These are phyloP conservation scores for Klebsormidium nitens DNA, from an alignment of 139 green algal genomes.

Conservation along the genomic window DNA sequence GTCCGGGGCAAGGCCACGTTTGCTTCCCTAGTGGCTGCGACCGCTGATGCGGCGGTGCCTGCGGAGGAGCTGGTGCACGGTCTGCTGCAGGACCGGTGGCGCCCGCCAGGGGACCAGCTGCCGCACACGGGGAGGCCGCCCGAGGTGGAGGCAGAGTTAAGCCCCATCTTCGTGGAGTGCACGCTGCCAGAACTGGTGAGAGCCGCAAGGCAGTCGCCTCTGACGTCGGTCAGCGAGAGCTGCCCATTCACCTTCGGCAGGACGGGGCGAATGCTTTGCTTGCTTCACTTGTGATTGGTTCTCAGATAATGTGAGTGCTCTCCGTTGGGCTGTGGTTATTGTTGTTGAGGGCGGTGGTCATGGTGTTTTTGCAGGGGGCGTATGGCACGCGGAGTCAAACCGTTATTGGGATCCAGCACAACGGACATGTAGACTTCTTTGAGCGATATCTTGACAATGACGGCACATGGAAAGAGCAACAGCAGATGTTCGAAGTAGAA, in stretches of 20 bases:
- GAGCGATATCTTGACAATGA: no score
- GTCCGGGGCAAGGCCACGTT: conserved; percentile 9
- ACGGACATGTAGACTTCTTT: conserved; percentile 13
- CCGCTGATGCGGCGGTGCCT: not conserved
- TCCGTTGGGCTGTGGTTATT: not conserved
- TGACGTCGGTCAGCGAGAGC: no score
- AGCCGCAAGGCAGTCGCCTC: no score
- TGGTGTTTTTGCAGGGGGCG: conserved; percentile 11
- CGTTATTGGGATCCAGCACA: conserved; percentile 6
- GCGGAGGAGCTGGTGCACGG: conserved; percentile 13
- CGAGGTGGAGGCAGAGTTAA: conserved; percentile 15
- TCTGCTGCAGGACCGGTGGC: conserved; percentile 11
- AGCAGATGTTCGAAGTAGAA: no score
- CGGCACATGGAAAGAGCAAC: no score
- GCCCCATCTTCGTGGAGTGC: conserved; percentile 24
- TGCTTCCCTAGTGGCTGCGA: not conserved
- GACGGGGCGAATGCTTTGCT: not conserved
- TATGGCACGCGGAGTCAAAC: conserved; percentile 19
- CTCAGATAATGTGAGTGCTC: not conserved
- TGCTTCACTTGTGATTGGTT: not conserved
- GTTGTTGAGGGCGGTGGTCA: not conserved
- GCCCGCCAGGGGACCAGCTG: not conserved
- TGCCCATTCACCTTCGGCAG: no score
- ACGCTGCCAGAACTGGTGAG: not conserved
- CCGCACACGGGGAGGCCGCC: not conserved